Conservation (phyloP, 2,329 filamentous ascomycete species). For the Aspergillus pseudoviridinutans region DNA sequence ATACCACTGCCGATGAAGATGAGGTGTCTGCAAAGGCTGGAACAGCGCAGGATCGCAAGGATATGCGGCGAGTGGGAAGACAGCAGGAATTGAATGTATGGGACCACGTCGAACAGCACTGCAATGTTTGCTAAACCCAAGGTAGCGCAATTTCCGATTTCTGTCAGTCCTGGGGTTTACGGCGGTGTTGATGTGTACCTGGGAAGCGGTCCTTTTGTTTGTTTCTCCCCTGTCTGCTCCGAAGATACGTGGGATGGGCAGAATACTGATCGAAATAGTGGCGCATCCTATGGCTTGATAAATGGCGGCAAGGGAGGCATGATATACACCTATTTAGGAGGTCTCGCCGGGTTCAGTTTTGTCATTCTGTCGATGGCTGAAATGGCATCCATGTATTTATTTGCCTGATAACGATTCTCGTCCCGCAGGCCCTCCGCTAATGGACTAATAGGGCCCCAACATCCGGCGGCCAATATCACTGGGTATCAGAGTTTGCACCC, state of each 20-base stretch:
- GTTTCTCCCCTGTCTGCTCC: background rate
- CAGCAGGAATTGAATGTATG: constrained; percentile 29
- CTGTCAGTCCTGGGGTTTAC: constrained; percentile 33
- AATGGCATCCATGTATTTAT: constrained; percentile 45
- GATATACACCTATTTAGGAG: constrained; percentile 50
- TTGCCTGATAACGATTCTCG: background rate
- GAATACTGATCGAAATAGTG: constrained; percentile 4
- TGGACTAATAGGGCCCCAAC: constrained; percentile 32
- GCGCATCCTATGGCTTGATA: constrained; percentile 9
- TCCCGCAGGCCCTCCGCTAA: background rate
- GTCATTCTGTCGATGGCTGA: constrained; percentile 47
- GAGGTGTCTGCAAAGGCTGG: constrained; percentile 12
- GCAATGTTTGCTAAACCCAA: background rate
- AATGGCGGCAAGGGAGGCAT: constrained; percentile 54
- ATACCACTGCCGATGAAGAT: constrained; percentile 8
- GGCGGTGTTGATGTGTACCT: constrained; percentile 31
- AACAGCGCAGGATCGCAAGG: constrained; percentile 26
- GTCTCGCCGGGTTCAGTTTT: constrained; percentile 43
- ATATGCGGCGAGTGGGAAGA: constrained; percentile 33
- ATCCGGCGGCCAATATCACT: constrained; percentile 33
- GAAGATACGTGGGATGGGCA: background rate
- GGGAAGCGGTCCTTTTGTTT: constrained; percentile 25
- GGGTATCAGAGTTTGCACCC: constrained; percentile 35
- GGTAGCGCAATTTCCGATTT: constrained; percentile 34
- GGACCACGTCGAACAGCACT: background rate